Conservation (phyloP, 257 asterid genomes). For the Linderniella brevidens region DNA sequence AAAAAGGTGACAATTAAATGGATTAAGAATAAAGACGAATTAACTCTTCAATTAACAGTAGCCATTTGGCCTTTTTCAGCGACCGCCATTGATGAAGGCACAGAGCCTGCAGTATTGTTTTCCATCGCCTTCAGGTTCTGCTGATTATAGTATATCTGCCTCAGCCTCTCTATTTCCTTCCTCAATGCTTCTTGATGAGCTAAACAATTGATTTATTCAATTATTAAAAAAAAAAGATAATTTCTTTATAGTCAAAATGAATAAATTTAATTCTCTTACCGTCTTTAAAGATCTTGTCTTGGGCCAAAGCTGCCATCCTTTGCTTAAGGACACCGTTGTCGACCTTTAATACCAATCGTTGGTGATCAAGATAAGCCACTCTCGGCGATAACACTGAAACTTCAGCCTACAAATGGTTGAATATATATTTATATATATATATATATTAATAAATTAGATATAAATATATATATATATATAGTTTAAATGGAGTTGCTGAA, state of each 20-base stretch:
- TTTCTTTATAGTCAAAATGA: not conserved
- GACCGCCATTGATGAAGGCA: no score
- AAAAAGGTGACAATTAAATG: no score
- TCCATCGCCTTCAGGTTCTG: conserved; percentile 8
- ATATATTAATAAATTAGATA: not conserved
- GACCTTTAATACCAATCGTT: conserved; percentile 64
- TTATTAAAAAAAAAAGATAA: not conserved
- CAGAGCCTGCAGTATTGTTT: no score
- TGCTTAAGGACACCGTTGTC: conserved; percentile 85
- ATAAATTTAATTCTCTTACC: conserved; percentile 30
- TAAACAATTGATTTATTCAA: conserved; percentile 8
- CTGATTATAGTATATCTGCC: conserved; percentile 56
- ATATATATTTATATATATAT: not conserved
- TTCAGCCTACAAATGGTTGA: conserved; percentile 37
- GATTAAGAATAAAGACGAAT: no score
- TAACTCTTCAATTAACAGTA: no score
- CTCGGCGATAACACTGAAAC: conserved; percentile 87
- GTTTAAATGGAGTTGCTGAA: not conserved
- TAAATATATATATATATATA: not conserved
- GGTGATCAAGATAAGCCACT: conserved; percentile 84
- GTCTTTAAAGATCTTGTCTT: conserved; percentile 86
- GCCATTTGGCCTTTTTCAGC: no score
- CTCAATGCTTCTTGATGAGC: conserved; percentile 91
- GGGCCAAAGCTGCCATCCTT: conserved; percentile 89
- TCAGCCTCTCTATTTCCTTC: conserved; percentile 70